A percentile compares a stretch with the other conserved stretches of the same genome.
phyloP scores from a whole-genome alignment of 1,284 basidiomycete genomes.

The Mycena sp. region DNA sequence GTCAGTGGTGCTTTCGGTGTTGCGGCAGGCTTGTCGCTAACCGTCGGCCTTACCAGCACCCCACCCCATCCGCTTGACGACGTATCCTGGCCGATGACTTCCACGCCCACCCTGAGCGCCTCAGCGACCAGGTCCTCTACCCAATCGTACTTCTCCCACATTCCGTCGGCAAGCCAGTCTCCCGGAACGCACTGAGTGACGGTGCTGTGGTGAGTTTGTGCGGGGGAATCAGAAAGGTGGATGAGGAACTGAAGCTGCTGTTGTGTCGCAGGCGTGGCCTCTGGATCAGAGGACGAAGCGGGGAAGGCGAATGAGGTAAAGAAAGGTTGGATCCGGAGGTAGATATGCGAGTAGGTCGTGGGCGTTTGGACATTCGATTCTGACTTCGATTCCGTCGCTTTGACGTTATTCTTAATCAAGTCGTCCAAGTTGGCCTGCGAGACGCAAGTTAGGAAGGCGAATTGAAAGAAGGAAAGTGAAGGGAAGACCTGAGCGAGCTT shows the following conservation, averaged over 20 bases:
- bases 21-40: neutral
- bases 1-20: conserved; percentile 19
- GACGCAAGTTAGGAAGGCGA: neutral
- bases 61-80: conserved; percentile 86
- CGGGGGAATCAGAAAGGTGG: conserved; percentile 81
- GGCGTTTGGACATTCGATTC: conserved; percentile 66
- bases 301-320: conserved; percentile 65
- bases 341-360: conserved; percentile 91
- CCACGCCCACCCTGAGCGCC: conserved; percentile 80
- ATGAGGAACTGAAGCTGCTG: conserved; percentile 87
- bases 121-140: conserved; percentile 94
- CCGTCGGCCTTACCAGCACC: conserved; percentile 42
- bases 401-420: conserved; percentile 73
- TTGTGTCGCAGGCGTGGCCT: conserved; percentile 40
- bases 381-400: conserved; percentile 48
- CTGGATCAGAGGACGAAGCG: conserved; percentile 34
- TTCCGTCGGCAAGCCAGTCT: conserved; percentile 73
- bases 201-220: conserved; percentile 83
- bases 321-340: conserved; percentile 93
- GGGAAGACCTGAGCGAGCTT: conserved; percentile 77
- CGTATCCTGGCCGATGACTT: conserved; percentile 88
- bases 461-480: neutral
- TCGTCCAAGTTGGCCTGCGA: conserved; percentile 82
- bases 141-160: conserved; percentile 95
- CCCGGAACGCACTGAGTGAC: conserved; percentile 84